Percentiles rank a stretch among this genome's conserved stretches.
phyloP scores from a whole-genome alignment of 2,329 filamentous ascomycete species.

The Nemania sp. region DNA sequence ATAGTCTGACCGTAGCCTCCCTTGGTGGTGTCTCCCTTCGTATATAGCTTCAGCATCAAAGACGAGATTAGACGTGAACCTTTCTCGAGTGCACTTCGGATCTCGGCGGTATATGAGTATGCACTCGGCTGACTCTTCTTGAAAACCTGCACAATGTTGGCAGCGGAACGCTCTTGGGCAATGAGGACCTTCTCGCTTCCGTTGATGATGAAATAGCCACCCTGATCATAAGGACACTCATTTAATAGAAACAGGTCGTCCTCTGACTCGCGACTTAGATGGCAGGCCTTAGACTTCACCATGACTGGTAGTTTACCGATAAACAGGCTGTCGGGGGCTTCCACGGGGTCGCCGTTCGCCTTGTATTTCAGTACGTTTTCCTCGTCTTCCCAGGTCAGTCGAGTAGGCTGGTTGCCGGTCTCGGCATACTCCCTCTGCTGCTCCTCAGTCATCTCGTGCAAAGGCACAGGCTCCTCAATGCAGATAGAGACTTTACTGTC shows the following conservation, averaged over 20 bases:
- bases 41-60: conserved; percentile 88
- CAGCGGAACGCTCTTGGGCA: conserved; percentile 95
- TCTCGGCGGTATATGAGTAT: conserved; percentile 93
- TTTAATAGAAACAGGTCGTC: conserved; percentile 90
- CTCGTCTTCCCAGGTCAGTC: conserved; percentile 71
- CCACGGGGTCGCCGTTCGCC: conserved; percentile 72
- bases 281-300: conserved; percentile 97
- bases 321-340: conserved; percentile 82
- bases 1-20: conserved; percentile 89
- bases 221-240: conserved; percentile 98
- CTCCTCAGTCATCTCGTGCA: conserved; percentile 76
- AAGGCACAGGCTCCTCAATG: conserved; percentile 76
- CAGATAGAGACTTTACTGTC: conserved; percentile 86
- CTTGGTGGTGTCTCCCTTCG: conserved; percentile 83
- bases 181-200: conserved; percentile 98
- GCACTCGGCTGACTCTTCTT: conserved; percentile 95
- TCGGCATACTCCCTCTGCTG: conserved; percentile 66
- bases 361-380: conserved; percentile 64
- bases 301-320: conserved; percentile 97
- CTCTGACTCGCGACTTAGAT: conserved; percentile 84
- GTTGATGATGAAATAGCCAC: conserved; percentile 99
- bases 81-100: conserved; percentile 95
- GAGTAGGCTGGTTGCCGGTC: conserved; percentile 69
- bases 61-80: conserved; percentile 95
- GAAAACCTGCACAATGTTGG: conserved; percentile 99